Base-by-base conservation (phyloP, 2,329 filamentous ascomycete species). In the Exophiala calicioides region DNA sequence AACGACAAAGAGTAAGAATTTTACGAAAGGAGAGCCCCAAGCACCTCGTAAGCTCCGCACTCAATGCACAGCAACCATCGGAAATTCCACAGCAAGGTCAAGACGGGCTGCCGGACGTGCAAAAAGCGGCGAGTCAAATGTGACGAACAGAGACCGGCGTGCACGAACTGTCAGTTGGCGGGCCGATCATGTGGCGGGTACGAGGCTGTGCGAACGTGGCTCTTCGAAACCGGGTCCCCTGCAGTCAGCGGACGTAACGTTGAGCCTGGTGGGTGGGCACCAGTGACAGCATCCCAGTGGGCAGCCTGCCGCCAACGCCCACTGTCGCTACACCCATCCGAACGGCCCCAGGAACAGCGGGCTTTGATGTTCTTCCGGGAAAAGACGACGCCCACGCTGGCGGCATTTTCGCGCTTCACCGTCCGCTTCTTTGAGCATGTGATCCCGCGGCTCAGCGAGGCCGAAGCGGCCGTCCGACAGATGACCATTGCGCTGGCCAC, bases 61-160 rank as follows among this genome's bases (percentile, higher is more conserved):
- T 20, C 15, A n/a, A 40, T 18, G 24, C 13, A 16, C 16, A 21
- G 23, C 31, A 35, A 16, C 30, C 15, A 10, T 20, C 29, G 21
- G 9, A 20, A 8, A 35, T 23, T 10, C 16, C 41, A 44, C 16
- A 36, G 27, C 20, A 44, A 44, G 21, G 21, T 24, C 3, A 44
- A 40, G 15, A 71, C 69, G 2, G 61, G 62, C 18, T 66, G 64
- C 37, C 58, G 55, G 41, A 59, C 58, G 7, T 66, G 64, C 45
- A 56, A 60, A 23, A 54, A 58, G 5, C 58, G 62, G 6, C 65
- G 62, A 56, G 62, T 64, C 54, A 62, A 63, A 47, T 64, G 63
- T 40, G 68, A 71, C 48, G 69, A 72, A 57, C 65, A 61, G 12
- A 68, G 68, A 63, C 58, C 74, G 62, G 45, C 69, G 68, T 61